Evolutionary conservation across 1,284 basidiomycete species (phyloP).

Genomic region (Melampsora occidentalis): DNA sequence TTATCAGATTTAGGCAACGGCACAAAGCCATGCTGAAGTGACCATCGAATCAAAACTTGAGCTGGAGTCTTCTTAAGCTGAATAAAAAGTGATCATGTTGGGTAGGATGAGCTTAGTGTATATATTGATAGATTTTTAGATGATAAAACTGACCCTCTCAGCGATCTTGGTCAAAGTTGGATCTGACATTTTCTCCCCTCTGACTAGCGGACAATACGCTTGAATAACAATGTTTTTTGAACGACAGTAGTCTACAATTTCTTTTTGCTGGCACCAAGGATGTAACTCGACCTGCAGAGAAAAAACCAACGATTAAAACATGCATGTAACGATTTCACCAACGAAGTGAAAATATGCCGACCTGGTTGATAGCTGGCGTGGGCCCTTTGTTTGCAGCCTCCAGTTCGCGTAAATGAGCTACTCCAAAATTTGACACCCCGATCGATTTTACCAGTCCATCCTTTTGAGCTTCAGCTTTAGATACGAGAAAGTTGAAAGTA

Average conservation of each 20-base stretch:
- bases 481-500: not conserved
- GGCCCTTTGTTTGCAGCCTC: slow-evolving; percentile 61
- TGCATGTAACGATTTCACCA: not conserved
- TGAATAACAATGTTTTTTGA: slow-evolving; percentile 68
- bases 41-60: slow-evolving; percentile 78
- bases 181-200: slow-evolving; percentile 62
- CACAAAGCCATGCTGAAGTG: slow-evolving; percentile 71
- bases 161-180: slow-evolving; percentile 61
- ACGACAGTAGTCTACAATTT: slow-evolving; percentile 73
- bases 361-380: slow-evolving; percentile 73
- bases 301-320: slow-evolving; percentile 49
- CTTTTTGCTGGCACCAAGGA: slow-evolving; percentile 75
- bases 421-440: slow-evolving; percentile 71
- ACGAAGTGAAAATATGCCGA: slow-evolving; percentile 58
- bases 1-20: slow-evolving; percentile 48
- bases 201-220: slow-evolving; percentile 72
- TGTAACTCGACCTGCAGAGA: slow-evolving; percentile 62
- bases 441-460: slow-evolving; percentile 68
- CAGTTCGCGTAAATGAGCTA: slow-evolving; percentile 76
- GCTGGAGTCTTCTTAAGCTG: slow-evolving; percentile 66
- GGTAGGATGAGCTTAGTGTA: too few species aligned
- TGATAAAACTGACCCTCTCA: slow-evolving; percentile 58
- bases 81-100: slow-evolving; percentile 28
- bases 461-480: slow-evolving; percentile 61
- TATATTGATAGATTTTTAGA: too few species aligned